phyloP scores from a whole-genome alignment of 306 rosid genomes.

The Pterocarpus macrocarpus region DNA sequence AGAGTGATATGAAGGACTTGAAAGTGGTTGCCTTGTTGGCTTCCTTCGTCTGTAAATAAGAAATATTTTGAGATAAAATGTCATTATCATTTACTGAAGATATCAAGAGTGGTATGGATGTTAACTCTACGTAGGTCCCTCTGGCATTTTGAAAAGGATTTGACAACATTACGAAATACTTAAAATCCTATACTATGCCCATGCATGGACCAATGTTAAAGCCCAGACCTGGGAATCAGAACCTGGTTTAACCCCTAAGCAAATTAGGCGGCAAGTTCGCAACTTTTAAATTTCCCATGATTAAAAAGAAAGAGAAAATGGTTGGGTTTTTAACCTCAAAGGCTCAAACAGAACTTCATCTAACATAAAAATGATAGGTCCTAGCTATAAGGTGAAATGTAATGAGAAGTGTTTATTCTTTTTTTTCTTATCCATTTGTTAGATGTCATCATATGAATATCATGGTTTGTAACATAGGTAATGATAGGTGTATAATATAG shows the following conservation, averaged over 20 bases:
- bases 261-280: background rate
- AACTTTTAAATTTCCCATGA: too few species aligned
- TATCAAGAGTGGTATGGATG: conserved; percentile 9
- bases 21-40: conserved; percentile 38
- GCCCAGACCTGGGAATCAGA: conserved; percentile 2
- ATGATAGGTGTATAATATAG: too few species aligned
- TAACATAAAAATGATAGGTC: background rate
- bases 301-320: background rate
- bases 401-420: too few species aligned
- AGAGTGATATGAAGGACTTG: background rate
- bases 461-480: too few species aligned
- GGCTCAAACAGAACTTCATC: background rate
- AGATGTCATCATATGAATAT: too few species aligned
- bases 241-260: background rate
- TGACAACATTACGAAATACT: conserved; percentile 30
- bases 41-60: conserved; percentile 45
- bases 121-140: conserved; percentile 1
- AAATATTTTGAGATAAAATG: conserved; percentile 45
- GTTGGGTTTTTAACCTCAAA: conserved; percentile 13
- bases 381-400: background rate
- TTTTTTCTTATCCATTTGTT: too few species aligned
- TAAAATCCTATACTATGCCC: conserved; percentile 30
- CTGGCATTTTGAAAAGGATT: conserved; percentile 35
- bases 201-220: conserved; percentile 10
- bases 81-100: conserved; percentile 39